Percentiles rank a stretch among this genome's conserved stretches.
Conservation (phyloP, 768 basidiomycete genomes). For the Suillus ampliporus region DNA sequence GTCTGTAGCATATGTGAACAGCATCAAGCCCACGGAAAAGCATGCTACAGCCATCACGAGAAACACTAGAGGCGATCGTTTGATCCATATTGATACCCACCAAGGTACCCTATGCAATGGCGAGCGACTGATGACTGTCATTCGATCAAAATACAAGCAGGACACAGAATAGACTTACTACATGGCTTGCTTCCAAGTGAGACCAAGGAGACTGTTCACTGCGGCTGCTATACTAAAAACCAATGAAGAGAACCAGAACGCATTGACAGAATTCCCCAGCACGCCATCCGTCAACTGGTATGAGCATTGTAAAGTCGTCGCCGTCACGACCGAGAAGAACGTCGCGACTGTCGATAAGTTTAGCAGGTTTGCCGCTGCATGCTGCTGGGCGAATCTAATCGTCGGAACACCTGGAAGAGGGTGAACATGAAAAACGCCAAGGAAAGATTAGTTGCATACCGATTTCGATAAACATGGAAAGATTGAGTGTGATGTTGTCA, state of each 20-base stretch:
- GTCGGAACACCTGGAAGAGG: slow-evolving; percentile 53
- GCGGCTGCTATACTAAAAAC: slow-evolving; percentile 62
- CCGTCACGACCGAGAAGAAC: slow-evolving; percentile 60
- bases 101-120: slow-evolving; percentile 60
- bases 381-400: slow-evolving; percentile 59
- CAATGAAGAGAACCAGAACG: slow-evolving; percentile 59
- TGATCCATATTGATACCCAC: slow-evolving; percentile 82
- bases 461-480: slow-evolving; percentile 59
- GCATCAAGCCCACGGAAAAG: slow-evolving; percentile 79
- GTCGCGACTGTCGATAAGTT: slow-evolving; percentile 60
- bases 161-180: slow-evolving; percentile 46
- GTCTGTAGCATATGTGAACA: slow-evolving; percentile 75
- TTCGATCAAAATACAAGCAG: slow-evolving; percentile 15
- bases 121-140: slow-evolving; percentile 48
- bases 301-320: slow-evolving; percentile 55
- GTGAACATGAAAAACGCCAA: not conserved
- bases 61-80: slow-evolving; percentile 81
- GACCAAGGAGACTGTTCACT: slow-evolving; percentile 56
- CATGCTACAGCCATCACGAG: slow-evolving; percentile 84
- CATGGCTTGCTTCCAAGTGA: slow-evolving; percentile 64
- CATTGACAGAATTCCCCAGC: slow-evolving; percentile 50
- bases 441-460: slow-evolving; percentile 33
- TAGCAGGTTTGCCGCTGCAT: slow-evolving; percentile 52
- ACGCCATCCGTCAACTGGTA: slow-evolving; percentile 39
- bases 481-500: slow-evolving; percentile 53